These are phyloP conservation scores for Acacia acuminata DNA, from an alignment of 306 rosid genomes.

Conservation along the genomic window DNA sequence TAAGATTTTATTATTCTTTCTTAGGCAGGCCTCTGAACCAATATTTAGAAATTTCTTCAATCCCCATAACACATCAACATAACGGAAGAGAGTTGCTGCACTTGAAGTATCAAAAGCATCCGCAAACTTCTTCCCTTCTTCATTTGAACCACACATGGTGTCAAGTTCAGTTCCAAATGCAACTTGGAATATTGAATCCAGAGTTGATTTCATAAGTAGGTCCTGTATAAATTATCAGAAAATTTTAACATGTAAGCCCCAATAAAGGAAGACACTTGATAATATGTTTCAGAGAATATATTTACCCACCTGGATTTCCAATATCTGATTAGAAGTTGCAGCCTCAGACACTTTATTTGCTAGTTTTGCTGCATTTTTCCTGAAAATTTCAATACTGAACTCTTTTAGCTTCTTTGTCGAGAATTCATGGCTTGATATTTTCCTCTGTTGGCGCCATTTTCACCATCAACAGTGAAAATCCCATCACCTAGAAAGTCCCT, in stretches of 20 bases:
- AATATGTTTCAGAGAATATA: slow-evolving; percentile 13
- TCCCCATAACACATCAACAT: slow-evolving; percentile 72
- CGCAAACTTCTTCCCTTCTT: slow-evolving; percentile 67
- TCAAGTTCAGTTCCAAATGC: slow-evolving; percentile 77
- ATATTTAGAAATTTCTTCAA: slow-evolving; percentile 68
- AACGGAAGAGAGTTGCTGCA: slow-evolving; percentile 55
- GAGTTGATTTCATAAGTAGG: slow-evolving; percentile 58
- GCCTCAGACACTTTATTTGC: slow-evolving; percentile 62
- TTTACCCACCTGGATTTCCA: slow-evolving; percentile 65
- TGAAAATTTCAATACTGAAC: slow-evolving; percentile 59
- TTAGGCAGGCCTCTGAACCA: slow-evolving; percentile 65
- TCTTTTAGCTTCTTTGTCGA: slow-evolving; percentile 69
- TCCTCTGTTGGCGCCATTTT: slow-evolving; percentile 85
- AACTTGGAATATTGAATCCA: slow-evolving; percentile 79
- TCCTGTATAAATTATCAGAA: slow-evolving; percentile 41
- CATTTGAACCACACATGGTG: slow-evolving; percentile 78
- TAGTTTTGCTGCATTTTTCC: slow-evolving; percentile 64
- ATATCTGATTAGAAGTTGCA: slow-evolving; percentile 39
- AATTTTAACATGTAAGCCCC: slow-evolving; percentile 1
- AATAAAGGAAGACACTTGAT: slow-evolving; percentile 10
- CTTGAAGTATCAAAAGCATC: slow-evolving; percentile 68
- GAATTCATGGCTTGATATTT: slow-evolving; percentile 71
- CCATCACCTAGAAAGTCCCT: slow-evolving; percentile 91
- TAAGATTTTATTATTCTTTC: slow-evolving; percentile 39
- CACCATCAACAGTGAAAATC: slow-evolving; percentile 81